Evolutionary conservation across 2,329 filamentous ascomycete genomes (phyloP).

Genomic region (Plenodomus lindquistii): DNA sequence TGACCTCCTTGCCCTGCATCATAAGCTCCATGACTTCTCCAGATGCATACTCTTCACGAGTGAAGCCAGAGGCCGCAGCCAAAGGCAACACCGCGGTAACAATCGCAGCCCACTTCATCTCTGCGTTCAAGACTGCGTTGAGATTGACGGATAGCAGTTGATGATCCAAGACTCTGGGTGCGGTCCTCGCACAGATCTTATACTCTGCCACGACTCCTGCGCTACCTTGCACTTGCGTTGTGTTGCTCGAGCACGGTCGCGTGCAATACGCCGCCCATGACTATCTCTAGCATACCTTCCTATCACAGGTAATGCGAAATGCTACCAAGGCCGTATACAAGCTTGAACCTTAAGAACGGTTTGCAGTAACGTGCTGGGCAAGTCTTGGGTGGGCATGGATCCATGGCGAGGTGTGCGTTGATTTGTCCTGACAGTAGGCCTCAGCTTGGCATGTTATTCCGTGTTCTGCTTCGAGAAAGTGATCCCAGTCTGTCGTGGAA

Average conservation of each 20-base stretch:
- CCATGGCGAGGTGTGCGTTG: constrained; percentile 5
- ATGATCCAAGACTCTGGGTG: constrained; percentile 19
- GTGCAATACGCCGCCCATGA: constrained; percentile 20
- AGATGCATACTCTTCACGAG: constrained; percentile 36
- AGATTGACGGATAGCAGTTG: constrained; percentile 25
- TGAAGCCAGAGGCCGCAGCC: constrained; percentile 32
- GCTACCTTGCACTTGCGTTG: constrained; percentile 6
- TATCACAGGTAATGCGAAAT: constrained; percentile 32
- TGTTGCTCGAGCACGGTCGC: constrained; percentile 13
- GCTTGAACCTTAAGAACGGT: constrained; percentile 16
- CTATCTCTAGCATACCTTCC: constrained; percentile 34
- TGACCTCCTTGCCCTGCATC: constrained; percentile 41
- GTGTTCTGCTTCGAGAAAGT: not conserved
- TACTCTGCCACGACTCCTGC: constrained; percentile 7
- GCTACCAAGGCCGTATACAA: constrained; percentile 28
- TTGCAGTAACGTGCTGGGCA: constrained; percentile 23
- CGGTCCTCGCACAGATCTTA: constrained; percentile 14
- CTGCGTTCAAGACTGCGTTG: constrained; percentile 25
- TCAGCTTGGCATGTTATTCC: constrained; percentile 23
- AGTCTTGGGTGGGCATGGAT: constrained; percentile 23
- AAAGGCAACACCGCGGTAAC: constrained; percentile 36
- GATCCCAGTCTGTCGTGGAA: not conserved
- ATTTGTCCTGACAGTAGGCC: constrained; percentile 15
- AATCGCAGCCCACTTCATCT: constrained; percentile 40
- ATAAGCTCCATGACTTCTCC: constrained; percentile 41